Conservation (phyloP, 768 basidiomycete species). For the Pisolithus albus region DNA sequence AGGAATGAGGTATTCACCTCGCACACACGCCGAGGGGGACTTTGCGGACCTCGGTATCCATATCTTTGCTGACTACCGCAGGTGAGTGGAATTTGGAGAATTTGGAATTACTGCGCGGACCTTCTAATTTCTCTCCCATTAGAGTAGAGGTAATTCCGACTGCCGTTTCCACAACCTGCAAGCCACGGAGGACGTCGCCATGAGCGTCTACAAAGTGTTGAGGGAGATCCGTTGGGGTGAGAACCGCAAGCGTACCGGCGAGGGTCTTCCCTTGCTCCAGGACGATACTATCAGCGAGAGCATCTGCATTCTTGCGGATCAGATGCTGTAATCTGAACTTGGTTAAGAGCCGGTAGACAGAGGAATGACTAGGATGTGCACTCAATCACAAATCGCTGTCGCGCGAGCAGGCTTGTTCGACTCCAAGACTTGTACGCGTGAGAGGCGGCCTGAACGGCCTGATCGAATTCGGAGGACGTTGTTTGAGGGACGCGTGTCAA, state of each 20-base stretch:
- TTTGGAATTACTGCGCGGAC: constrained; percentile 31
- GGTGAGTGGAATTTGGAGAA: constrained; percentile 12
- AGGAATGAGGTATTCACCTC: constrained; percentile 29
- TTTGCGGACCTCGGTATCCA: constrained; percentile 87
- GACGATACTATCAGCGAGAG: constrained; percentile 83
- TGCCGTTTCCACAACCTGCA: constrained; percentile 83
- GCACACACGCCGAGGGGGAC: constrained; percentile 86
- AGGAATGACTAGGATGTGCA: constrained; percentile 33
- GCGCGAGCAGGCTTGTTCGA: constrained; percentile 70
- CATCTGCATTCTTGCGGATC: constrained; percentile 79
- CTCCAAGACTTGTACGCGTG: constrained; percentile 89
- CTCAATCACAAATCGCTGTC: constrained; percentile 89
- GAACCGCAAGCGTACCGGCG: constrained; percentile 45
- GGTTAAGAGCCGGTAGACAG: constrained; percentile 4
- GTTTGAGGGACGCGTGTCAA: constrained; percentile 90
- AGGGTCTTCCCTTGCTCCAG: constrained; percentile 95
- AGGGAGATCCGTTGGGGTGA: neutral
- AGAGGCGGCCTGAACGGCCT: constrained; percentile 77
- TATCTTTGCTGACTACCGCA: constrained; percentile 76
- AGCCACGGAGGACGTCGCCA: constrained; percentile 87
- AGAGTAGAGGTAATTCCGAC: constrained; percentile 75
- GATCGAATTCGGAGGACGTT: constrained; percentile 69
- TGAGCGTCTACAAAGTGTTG: constrained; percentile 62
- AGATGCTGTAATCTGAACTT: constrained; percentile 69
- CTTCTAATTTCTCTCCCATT: constrained; percentile 90